Conservation (phyloP, 805 yeast species). For the Pichia kluyveri region DNA sequence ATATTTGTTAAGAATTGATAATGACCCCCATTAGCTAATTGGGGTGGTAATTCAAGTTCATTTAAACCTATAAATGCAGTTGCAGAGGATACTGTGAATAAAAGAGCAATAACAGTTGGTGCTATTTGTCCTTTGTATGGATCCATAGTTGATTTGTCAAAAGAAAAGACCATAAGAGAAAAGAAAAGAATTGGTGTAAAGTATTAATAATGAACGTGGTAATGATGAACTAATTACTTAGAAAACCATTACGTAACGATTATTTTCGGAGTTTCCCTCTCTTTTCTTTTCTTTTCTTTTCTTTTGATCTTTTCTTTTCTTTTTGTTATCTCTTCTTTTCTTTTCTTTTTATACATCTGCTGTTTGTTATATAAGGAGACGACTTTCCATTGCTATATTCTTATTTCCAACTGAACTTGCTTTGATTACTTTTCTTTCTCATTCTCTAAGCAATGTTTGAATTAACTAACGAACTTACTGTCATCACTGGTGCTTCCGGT, state of each 20-base stretch:
- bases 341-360: no score
- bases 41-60: constrained; percentile 35
- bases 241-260: no score
- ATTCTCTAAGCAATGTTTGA: constrained; percentile 43
- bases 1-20: constrained; percentile 66
- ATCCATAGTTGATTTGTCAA: no score
- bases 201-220: no score
- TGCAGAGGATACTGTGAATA: constrained; percentile 8
- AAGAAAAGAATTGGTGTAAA: no score
- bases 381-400: no score
- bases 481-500: constrained; percentile 78
- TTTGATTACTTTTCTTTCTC: no score
- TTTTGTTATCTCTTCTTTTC: no score
- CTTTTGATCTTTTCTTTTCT: not conserved
- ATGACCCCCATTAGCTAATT: constrained; percentile 50
- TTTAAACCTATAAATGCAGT: constrained; percentile 11
- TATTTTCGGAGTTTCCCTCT: not conserved
- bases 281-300: not conserved
- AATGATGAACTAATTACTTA: no score
- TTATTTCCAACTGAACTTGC: no score
- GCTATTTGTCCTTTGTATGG: not conserved
- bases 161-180: no score
- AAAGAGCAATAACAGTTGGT: not conserved
- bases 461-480: constrained; percentile 61
- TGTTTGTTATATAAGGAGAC: no score